phyloP scores from a whole-genome alignment of 305 asterid genomes.

The Fraxinus greggii region DNA sequence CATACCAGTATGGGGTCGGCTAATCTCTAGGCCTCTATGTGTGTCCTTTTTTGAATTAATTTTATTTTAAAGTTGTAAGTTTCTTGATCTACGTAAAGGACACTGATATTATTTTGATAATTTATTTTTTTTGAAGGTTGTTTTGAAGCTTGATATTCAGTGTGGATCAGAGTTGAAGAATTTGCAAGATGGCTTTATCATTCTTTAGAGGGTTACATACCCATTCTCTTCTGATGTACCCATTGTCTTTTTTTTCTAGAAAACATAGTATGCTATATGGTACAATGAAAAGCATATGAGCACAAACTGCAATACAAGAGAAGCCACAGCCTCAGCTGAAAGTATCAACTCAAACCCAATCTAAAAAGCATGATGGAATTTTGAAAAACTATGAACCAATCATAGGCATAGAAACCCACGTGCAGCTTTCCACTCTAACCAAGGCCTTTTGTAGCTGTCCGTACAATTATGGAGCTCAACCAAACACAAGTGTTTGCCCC shows the following conservation, averaged over 20 bases:
- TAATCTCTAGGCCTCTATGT: neutral
- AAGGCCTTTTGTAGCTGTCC: constrained; percentile 97
- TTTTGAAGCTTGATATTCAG: constrained; percentile 20
- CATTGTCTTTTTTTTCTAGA: constrained; percentile 51
- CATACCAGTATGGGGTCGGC: neutral
- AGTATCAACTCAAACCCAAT: constrained; percentile 36
- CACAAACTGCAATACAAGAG: constrained; percentile 57
- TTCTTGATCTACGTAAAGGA: neutral
- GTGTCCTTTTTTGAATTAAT: neutral
- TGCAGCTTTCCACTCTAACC: constrained; percentile 88
- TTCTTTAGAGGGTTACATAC: constrained; percentile 69
- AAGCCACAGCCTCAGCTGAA: constrained; percentile 49
- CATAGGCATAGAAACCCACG: constrained; percentile 93
- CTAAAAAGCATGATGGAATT: constrained; percentile 45
- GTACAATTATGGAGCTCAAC: constrained; percentile 59
- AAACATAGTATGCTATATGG: constrained; percentile 43
- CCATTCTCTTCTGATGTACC: constrained; percentile 44
- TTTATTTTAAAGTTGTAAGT: neutral
- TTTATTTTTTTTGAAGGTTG: neutral
- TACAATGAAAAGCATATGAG: constrained; percentile 43
- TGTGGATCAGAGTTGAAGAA: constrained; percentile 17
- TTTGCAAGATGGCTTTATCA: constrained; percentile 64
- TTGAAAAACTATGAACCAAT: constrained; percentile 75
- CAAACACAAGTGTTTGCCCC: constrained; percentile 84
- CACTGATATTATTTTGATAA: neutral